phyloP scores from a whole-genome alignment of 2,329 filamentous ascomycete genomes.

The Fusarium sp. region DNA sequence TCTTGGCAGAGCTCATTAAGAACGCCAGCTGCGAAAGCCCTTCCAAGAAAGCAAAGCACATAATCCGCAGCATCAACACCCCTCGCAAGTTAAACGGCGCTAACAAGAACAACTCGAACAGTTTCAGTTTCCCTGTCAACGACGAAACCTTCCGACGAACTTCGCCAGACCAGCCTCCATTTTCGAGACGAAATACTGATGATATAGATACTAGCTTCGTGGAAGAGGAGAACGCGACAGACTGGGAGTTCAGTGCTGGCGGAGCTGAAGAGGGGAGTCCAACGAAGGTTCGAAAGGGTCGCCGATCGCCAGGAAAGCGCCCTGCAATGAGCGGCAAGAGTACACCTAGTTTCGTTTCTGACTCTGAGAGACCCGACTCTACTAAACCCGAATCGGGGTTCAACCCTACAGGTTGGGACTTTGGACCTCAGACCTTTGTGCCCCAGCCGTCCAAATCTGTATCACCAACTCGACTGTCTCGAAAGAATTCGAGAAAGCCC shows the following conservation, averaged over 20 bases:
- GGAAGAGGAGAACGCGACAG: constrained; percentile 58
- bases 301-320: constrained; percentile 55
- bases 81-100: constrained; percentile 29
- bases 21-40: constrained; percentile 41
- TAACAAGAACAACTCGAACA: constrained; percentile 55
- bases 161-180: constrained; percentile 54
- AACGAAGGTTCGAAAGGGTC: constrained; percentile 53
- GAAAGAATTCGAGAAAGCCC: constrained; percentile 67
- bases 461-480: constrained; percentile 59
- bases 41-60: constrained; percentile 25
- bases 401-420: constrained; percentile 67
- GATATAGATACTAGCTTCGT: constrained; percentile 73
- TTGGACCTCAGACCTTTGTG: constrained; percentile 66
- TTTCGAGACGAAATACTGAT: constrained; percentile 65
- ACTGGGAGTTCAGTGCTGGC: constrained; percentile 67
- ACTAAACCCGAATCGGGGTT: constrained; percentile 54
- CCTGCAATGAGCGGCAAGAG: constrained; percentile 41
- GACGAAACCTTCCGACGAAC: constrained; percentile 56
- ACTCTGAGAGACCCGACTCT: constrained; percentile 44
- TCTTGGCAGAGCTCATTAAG: constrained; percentile 55
- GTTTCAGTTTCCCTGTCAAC: constrained; percentile 63
- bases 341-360: constrained; percentile 38
- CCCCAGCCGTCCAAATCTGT: constrained; percentile 57
- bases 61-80: constrained; percentile 1
- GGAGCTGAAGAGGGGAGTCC: constrained; percentile 49